A percentile compares a stretch with the other conserved stretches of the same genome.
These are phyloP conservation scores for Radiomyces spectabilis DNA, from an alignment of 192 early-diverging fungal genomes.

Conservation along the genomic window DNA sequence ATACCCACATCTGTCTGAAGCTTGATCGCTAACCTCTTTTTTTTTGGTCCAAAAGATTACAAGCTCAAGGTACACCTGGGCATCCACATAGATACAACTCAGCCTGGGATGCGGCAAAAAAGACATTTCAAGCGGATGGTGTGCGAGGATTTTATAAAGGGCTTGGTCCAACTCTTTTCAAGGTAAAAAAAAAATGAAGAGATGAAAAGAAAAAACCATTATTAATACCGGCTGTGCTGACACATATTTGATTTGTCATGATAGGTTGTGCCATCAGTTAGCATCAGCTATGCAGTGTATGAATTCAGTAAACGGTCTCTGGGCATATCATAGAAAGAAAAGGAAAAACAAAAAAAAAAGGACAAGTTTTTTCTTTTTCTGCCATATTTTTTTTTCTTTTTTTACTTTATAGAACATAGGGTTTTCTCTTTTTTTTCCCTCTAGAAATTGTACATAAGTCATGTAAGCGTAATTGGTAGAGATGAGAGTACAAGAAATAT, in stretches of 20 bases:
- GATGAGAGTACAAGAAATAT: too few species aligned
- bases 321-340: conserved; percentile 30
- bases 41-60: conserved; percentile 52
- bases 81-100: conserved; percentile 63
- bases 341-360: not conserved
- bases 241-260: not conserved
- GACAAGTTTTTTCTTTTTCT: not conserved
- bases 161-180: conserved; percentile 61
- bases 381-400: not conserved
- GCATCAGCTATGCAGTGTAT: conserved; percentile 67
- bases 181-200: conserved; percentile 44
- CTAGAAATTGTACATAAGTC: too few species aligned
- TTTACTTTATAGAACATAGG: not conserved
- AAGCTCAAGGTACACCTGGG: conserved; percentile 71
- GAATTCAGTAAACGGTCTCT: conserved; percentile 46
- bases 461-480: too few species aligned
- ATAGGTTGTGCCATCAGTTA: conserved; percentile 65
- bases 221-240: not conserved
- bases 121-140: conserved; percentile 55
- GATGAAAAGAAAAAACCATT: too few species aligned
- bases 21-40: not conserved
- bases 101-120: conserved; percentile 52
- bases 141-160: conserved; percentile 70
- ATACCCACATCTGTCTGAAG: not conserved
- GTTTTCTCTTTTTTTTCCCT: too few species aligned